Base-by-base conservation (phyloP, 2,329 filamentous ascomycete genomes). In the Fusarium sp. region DNA sequence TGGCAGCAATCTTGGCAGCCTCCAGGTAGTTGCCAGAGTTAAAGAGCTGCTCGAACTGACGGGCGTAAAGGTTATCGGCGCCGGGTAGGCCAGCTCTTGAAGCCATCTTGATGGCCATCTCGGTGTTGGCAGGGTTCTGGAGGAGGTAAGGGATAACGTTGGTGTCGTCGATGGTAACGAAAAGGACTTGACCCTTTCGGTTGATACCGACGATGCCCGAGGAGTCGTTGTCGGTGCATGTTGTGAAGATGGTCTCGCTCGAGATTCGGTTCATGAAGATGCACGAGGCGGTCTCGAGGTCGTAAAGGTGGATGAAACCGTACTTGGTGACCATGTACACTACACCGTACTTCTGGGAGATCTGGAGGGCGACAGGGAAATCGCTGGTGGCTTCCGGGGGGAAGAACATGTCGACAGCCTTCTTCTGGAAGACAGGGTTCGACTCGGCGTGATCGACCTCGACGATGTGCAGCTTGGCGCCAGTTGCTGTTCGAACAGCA, bases 261-360 rank as follows among this genome's bases (percentile, higher is more conserved):
- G 97, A 99, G 80, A 99, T 99, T 79, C 97, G 93, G 89, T 99
- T 99, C 95, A 99, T 97, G 90, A 98, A 99, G 82, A 99, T 97
- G 83, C 95, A 97, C 14, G 93, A 94, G 68, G 94, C 97, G 9
- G 94, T 97, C 87, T 99, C 97, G 67, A 99, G 91, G 81, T 99
- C 97, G 85, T 99, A 98, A 27, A 99, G 90, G 85, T 99, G 97
- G 79, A 99, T 98, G 86, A 98, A 99, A 63, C 97, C 97, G 81
- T 98, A 99, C 84, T 99, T 99, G 67, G 97, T 99, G 73, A 99
- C 95, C 80, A 99, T 91, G 85, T 98, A 98, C 80, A 99, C 93
- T 81, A 99, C 92, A 80, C 95, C 96, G 85, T 99, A 99, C 85
- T 97, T 97, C 80, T 95, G 92, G 5, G 97, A 98, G 56, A 99